phyloP scores from a whole-genome alignment of 306 rosid genomes.

The Vigna nakashimae region DNA sequence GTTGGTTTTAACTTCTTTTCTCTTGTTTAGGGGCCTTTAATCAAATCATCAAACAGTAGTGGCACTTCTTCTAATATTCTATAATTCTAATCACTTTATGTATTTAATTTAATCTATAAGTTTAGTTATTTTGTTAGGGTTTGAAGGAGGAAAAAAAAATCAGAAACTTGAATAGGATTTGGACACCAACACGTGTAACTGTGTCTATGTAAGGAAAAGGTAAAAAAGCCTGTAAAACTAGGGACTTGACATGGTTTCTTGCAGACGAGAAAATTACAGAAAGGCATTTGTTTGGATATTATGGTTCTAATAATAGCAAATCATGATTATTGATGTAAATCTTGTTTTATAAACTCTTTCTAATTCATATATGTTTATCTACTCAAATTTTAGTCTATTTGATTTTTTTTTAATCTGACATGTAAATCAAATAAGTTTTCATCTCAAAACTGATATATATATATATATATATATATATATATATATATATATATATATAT shows the following conservation, averaged over 20 bases:
- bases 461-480: no score
- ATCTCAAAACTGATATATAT: no score
- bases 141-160: not conserved
- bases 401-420: no score
- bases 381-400: no score
- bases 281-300: not conserved
- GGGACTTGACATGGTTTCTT: conserved; percentile 12
- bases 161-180: conserved; percentile 13
- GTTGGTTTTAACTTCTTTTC: conserved; percentile 41
- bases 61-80: no score
- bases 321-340: not conserved
- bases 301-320: not conserved
- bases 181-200: conserved; percentile 38
- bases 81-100: no score
- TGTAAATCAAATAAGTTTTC: no score
- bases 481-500: no score
- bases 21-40: not conserved
- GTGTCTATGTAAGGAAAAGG: conserved; percentile 4
- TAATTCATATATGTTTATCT: no score
- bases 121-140: not conserved
- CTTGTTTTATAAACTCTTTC: no score
- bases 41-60: no score
- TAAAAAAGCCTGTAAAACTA: conserved; percentile 9
- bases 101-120: not conserved
- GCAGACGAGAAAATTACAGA: not conserved